phyloP scores from a whole-genome alignment of 208 protist genomes.

The Leishmania mexicana region DNA sequence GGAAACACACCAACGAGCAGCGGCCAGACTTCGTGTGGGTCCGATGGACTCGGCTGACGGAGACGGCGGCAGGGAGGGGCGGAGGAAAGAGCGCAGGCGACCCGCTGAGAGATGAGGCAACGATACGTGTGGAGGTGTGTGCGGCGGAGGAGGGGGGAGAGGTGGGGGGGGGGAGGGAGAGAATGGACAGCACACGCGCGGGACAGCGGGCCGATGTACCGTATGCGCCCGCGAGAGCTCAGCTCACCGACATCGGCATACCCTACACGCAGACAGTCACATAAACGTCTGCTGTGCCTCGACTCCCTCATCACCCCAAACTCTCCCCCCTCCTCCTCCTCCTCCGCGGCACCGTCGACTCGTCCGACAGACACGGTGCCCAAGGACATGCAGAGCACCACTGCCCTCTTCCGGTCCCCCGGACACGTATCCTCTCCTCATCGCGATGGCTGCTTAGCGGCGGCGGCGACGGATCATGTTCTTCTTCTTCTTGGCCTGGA shows the following conservation, averaged over 20 bases:
- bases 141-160: background rate
- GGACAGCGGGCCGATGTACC: background rate
- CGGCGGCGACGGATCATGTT: conserved; percentile 98
- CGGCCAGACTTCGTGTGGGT: background rate
- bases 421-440: background rate
- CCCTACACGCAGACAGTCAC: background rate
- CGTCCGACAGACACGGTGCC: background rate
- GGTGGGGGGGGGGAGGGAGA: background rate
- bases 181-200: background rate
- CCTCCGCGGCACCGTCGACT: too few relatives aligned
- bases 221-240: background rate
- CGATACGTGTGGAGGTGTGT: background rate
- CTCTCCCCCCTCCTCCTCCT: background rate
- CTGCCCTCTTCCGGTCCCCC: background rate
- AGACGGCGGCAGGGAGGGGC: background rate
- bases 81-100: background rate
- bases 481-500: conserved; percentile 95
- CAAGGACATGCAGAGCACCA: background rate
- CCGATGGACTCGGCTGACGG: background rate
- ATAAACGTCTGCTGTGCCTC: background rate
- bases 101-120: background rate
- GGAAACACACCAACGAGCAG: background rate
- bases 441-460: conserved; percentile 81
- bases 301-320: background rate
- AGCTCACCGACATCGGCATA: background rate